phyloP scores from a whole-genome alignment of 805 yeast species.

The Suhomyces sp. region DNA sequence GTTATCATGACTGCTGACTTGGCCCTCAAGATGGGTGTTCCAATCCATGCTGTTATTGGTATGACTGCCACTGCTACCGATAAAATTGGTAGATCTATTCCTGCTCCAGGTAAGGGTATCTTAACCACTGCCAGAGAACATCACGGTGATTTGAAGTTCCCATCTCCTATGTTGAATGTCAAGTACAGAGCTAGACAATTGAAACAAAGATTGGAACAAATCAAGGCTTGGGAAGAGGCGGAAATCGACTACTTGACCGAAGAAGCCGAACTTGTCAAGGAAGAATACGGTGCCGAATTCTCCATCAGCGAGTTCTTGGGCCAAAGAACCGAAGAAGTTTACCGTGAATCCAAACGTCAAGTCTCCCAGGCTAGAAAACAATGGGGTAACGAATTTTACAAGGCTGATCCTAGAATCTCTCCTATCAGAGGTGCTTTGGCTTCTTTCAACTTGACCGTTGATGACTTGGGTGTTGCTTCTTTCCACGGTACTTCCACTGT shows the following conservation, averaged over 20 bases:
- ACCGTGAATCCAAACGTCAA: slow-evolving; percentile 82
- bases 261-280: slow-evolving; percentile 60
- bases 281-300: slow-evolving; percentile 50
- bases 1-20: slow-evolving; percentile 92
- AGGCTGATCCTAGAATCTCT: slow-evolving; percentile 88
- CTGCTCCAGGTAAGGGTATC: slow-evolving; percentile 99
- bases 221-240: slow-evolving; percentile 78
- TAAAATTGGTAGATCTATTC: slow-evolving; percentile 97
- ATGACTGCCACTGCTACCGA: slow-evolving; percentile 96
- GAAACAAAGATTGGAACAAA: slow-evolving; percentile 70
- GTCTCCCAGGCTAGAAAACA: slow-evolving; percentile 82
- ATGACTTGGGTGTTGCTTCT: slow-evolving; percentile 93
- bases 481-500: slow-evolving; percentile 99
- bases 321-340: slow-evolving; percentile 86
- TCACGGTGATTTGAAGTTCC: slow-evolving; percentile 74
- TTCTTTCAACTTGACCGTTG: slow-evolving; percentile 86
- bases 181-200: slow-evolving; percentile 93
- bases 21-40: slow-evolving; percentile 98
- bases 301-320: slow-evolving; percentile 50
- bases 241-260: slow-evolving; percentile 70
- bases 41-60: slow-evolving; percentile 93
- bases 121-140: slow-evolving; percentile 96
- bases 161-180: slow-evolving; percentile 79
- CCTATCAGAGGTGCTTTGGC: slow-evolving; percentile 97
- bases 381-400: slow-evolving; percentile 95